Conservation (phyloP, 169 alveolate species). For the Plasmodium fragile region DNA sequence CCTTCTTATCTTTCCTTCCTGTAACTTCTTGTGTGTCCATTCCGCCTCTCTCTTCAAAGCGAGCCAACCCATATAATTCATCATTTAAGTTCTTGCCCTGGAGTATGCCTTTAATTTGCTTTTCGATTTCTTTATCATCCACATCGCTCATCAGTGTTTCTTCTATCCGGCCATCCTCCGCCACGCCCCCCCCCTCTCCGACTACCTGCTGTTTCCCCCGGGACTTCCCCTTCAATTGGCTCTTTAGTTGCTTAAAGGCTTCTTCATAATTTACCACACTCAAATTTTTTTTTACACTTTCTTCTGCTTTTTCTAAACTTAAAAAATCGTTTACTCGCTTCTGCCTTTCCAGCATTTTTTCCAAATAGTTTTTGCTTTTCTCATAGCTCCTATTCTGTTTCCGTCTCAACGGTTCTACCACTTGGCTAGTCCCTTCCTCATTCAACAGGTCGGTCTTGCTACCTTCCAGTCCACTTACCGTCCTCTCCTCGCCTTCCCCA, state of each 20-base stretch:
- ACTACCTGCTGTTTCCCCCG: not conserved
- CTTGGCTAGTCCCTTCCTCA: not conserved
- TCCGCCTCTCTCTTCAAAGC: not conserved
- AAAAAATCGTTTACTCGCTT: slow-evolving; percentile 17
- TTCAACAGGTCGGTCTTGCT: not conserved
- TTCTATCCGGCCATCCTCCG: not conserved
- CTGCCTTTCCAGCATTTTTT: slow-evolving; percentile 56
- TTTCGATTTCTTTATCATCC: slow-evolving; percentile 43
- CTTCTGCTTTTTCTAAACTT: slow-evolving; percentile 18
- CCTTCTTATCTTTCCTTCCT: not conserved
- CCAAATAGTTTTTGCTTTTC: slow-evolving; percentile 25
- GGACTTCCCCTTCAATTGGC: not conserved
- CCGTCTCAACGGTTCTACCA: not conserved
- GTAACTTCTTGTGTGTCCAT: not conserved
- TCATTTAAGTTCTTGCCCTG: not conserved
- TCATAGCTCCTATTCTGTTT: not conserved
- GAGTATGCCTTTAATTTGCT: not conserved
- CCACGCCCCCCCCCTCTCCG: not conserved
- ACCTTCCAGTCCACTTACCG: not conserved
- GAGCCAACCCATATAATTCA: not conserved
- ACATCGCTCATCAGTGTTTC: not conserved
- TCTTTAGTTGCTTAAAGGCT: slow-evolving; percentile 3
- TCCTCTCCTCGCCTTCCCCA: not conserved
- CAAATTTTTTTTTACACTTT: slow-evolving; percentile 42
- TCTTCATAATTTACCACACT: slow-evolving; percentile 33